Base-by-base conservation (phyloP, 352 stramenopile species). In the Globisporangium solare region DNA sequence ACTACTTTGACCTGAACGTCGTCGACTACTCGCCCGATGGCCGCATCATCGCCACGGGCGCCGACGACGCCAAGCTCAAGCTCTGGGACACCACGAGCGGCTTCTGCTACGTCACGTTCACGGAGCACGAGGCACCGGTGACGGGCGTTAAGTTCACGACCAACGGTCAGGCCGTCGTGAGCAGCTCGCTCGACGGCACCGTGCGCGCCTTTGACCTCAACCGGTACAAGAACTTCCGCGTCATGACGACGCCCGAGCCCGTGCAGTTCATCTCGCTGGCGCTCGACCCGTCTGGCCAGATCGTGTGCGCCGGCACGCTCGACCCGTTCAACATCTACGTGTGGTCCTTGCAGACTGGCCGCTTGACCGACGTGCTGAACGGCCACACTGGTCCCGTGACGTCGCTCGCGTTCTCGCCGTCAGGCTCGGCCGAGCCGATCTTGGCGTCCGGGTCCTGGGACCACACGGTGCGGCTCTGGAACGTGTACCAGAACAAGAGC, bases 41-140 rank as follows among this genome's bases (percentile, higher is more conserved):
- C 21, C 83, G 96, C 11, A 74, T 99, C 13, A 73, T 99, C 40
- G 97, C 95, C 32, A 99, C 97, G 3, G 98, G 98, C 32, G 97
- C 96, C 21, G 97, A 99, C 68, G 98, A 99, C 77, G 93, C 92
- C 18, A 99, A 99, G 73, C 74, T 99, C 55, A 98, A 98, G 74
- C 81, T 99, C 32, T 99, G 98, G 98, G 98, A 98, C 73, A 96
- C 95, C 17, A 92, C 76, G 20, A 98, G 83, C 51, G 98, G 97
- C 47, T 99, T 99, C 75, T 99, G 98, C 72, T 99, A 99, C 77
- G 96, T 99, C 3, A 99, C 98, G 3, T 98, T 99, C 62, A 86
- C 86, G 2, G 96, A 99, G 65, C 98, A 99, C 71, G 76, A 89
- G 13, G 97, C 96, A 21, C 94, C 97, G 2, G 86, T 99, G 12